Base-by-base conservation (phyloP, 2,329 filamentous ascomycete species). In the Colletotrichum graminicola region DNA sequence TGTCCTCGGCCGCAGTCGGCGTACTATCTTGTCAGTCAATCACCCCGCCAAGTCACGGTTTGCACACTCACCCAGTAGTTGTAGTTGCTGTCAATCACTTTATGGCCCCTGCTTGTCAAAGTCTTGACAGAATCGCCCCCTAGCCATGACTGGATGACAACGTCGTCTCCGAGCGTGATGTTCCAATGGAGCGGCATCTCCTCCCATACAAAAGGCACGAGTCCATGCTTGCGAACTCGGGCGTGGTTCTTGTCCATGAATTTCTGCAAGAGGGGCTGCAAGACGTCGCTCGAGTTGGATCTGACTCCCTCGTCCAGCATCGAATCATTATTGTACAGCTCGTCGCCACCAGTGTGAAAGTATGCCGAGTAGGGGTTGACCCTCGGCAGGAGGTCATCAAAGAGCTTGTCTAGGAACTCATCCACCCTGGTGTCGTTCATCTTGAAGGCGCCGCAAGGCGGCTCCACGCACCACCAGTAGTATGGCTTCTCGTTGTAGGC, bases 311-410 rank as follows among this genome's bases (percentile, higher is more conserved):
- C 88, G 78, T 97, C 94, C 14, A 95, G 87, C 51, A 84, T 84
- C 77, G 94, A 95, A 63, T 91, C 89, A 76, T 95, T 91, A 73
- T 85, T 86, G 80, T 96, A 95, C 73, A 97, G 90, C 83, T 97
- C 94, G 77, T 97, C 94, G 66, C 94, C 94, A 55, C 94, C 94
- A 1, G 93, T 93, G 82, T 97, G 94, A 84, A 95, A 97, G 82
- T 95, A 89, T 8, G 89, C 83, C 2, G 91, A 86, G 79, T 93
- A 94, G 0, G 91, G 90, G 11, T 84, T 82, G 14, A 94, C 80
- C 36, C 93, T 87, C 18, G 94, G 94, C 64, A 97, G 83, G 32
- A 97, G 78, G 77, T 97, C 94, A n/a, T 86, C 85, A 75, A 94
- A 92, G 18, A 97, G 81, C 47, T 81, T 91, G 67, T 92, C 88